These are phyloP conservation scores for Leptosphaerulina australis DNA, from an alignment of 2,329 filamentous ascomycete species.

Conservation along the genomic window DNA sequence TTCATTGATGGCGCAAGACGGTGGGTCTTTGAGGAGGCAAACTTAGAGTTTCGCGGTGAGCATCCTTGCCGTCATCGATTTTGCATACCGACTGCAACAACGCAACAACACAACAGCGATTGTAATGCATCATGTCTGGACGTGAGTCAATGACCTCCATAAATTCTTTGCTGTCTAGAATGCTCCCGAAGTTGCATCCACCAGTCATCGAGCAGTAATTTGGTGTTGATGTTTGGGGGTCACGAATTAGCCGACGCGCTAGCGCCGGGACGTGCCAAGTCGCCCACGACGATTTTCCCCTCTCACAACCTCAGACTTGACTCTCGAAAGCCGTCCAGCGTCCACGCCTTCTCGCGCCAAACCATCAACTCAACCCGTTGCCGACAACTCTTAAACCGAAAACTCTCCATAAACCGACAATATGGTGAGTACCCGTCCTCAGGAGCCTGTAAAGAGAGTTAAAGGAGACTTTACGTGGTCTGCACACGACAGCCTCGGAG, in stretches of 20 bases:
- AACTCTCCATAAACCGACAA: slow-evolving; percentile 46
- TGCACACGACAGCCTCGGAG: slow-evolving; percentile 43
- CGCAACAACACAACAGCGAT: slow-evolving; percentile 1
- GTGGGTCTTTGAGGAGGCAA: slow-evolving; percentile 14
- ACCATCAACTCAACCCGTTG: slow-evolving; percentile 43
- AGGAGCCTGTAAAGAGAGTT: slow-evolving; percentile 18
- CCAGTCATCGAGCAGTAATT: neutral
- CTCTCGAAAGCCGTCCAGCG: slow-evolving; percentile 38
- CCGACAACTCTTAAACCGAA: slow-evolving; percentile 36
- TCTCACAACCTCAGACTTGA: neutral
- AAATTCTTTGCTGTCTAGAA: neutral
- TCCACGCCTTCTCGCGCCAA: slow-evolving; percentile 43
- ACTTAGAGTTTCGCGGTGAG: slow-evolving; percentile 6
- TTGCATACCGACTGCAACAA: slow-evolving; percentile 7
- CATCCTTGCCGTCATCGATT: slow-evolving; percentile 14
- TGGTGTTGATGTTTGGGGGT: slow-evolving; percentile 6
- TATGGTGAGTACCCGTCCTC: slow-evolving; percentile 45
- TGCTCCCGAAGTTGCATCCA: slow-evolving; percentile 1
- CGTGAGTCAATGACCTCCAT: neutral
- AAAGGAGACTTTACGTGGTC: slow-evolving; percentile 22
- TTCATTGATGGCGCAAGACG: slow-evolving; percentile 4
- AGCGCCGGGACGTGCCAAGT: slow-evolving; percentile 9
- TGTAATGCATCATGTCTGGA: neutral
- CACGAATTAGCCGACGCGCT: slow-evolving; percentile 19
- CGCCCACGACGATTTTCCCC: slow-evolving; percentile 9